Conservation (phyloP, 2,329 filamentous ascomycete genomes). For the Nemania abortiva region DNA sequence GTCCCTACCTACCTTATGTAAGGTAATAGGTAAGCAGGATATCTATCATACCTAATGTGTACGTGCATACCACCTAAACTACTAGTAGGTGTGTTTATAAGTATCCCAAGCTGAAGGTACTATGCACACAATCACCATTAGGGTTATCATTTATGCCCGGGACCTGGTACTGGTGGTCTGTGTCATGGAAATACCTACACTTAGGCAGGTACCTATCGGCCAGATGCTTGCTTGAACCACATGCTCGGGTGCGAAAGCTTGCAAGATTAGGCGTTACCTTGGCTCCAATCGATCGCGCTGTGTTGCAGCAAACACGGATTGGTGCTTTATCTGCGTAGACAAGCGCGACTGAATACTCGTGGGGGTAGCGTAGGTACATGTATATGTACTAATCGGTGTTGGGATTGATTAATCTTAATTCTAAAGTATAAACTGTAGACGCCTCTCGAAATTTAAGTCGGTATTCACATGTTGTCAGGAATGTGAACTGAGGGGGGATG, state of each 20-base stretch:
- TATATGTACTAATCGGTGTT: too few species aligned
- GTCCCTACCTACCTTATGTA: too few species aligned
- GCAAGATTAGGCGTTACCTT: slow-evolving; percentile 16
- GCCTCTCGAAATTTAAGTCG: too few species aligned
- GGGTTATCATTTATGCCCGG: neutral
- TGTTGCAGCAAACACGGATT: neutral
- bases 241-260: neutral
- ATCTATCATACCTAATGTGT: neutral
- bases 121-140: neutral
- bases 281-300: neutral
- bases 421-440: too few species aligned
- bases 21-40: neutral
- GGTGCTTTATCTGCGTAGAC: neutral
- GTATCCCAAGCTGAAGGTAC: slow-evolving; percentile 5
- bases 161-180: neutral
- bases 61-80: neutral
- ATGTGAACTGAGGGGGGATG: neutral
- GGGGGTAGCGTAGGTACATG: too few species aligned
- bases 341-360: too few species aligned
- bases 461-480: too few species aligned
- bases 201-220: neutral
- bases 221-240: slow-evolving; percentile 17
- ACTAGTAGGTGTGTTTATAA: too few species aligned
- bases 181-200: neutral
- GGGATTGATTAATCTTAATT: too few species aligned